These are phyloP conservation scores for Cicer judaicum DNA, from an alignment of 306 rosid species.

Conservation along the genomic window DNA sequence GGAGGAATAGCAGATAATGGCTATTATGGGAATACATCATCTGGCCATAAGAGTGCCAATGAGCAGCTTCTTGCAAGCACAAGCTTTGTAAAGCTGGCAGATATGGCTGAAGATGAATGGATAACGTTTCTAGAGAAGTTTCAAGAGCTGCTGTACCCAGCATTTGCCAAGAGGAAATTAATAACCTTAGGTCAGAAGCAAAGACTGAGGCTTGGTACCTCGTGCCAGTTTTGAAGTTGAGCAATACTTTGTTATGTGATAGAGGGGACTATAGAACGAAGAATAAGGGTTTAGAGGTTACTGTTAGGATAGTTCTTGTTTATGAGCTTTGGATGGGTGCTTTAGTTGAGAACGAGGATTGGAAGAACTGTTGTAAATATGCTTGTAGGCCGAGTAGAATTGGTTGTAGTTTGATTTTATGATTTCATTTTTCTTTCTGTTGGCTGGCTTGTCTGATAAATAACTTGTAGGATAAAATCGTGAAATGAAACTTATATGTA, in stretches of 20 bases:
- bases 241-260: slow-evolving; percentile 49
- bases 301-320: slow-evolving; percentile 54
- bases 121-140: slow-evolving; percentile 75
- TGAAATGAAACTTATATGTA: slow-evolving; percentile 59
- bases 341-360: slow-evolving; percentile 51
- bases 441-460: slow-evolving; percentile 70
- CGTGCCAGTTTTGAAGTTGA: slow-evolving; percentile 95
- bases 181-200: slow-evolving; percentile 79
- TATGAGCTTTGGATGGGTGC: slow-evolving; percentile 49
- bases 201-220: slow-evolving; percentile 97
- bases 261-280: slow-evolving; percentile 49
- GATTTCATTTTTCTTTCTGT: slow-evolving; percentile 35
- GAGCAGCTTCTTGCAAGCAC: slow-evolving; percentile 91
- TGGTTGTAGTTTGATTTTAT: slow-evolving; percentile 62
- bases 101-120: slow-evolving; percentile 84
- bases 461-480: slow-evolving; percentile 67
- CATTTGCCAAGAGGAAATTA: slow-evolving; percentile 72
- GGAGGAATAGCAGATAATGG: slow-evolving; percentile 71
- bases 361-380: slow-evolving; percentile 71
- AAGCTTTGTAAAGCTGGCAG: slow-evolving; percentile 85
- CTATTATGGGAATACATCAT: slow-evolving; percentile 60
- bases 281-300: slow-evolving; percentile 55
- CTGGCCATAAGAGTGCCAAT: slow-evolving; percentile 86
- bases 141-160: slow-evolving; percentile 78
- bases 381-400: slow-evolving; percentile 51